A percentile compares a stretch with the other conserved stretches of the same genome.
Conservation (phyloP, 2,329 filamentous ascomycete genomes). For the Colletotrichum zoysiae region DNA sequence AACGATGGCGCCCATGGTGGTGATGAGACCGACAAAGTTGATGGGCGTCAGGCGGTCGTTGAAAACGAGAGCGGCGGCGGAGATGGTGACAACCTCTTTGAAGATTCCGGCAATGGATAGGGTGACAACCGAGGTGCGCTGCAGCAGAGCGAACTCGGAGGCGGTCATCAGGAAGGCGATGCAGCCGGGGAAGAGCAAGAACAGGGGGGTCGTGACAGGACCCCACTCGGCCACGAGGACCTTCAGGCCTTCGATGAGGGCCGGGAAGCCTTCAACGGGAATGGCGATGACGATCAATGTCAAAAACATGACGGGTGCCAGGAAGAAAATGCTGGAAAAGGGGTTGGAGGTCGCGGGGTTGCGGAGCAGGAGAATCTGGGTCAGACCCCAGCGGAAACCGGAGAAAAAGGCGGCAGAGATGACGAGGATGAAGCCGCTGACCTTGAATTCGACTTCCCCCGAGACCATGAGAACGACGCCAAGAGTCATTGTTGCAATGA, state of each 20-base stretch:
- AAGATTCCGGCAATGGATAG: constrained; percentile 98
- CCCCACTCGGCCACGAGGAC: constrained; percentile 78
- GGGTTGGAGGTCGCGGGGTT: constrained; percentile 97
- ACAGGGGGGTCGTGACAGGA: constrained; percentile 71
- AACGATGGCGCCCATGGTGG: constrained; percentile 88
- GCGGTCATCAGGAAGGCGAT: constrained; percentile 98
- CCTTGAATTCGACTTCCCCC: constrained; percentile 90
- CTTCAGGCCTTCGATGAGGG: constrained; percentile 75
- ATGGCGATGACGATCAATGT: constrained; percentile 84
- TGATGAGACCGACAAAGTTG: constrained; percentile 88
- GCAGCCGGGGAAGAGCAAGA: constrained; percentile 89
- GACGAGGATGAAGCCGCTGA: constrained; percentile 89
- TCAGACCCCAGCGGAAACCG: constrained; percentile 98
- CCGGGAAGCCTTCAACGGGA: constrained; percentile 83
- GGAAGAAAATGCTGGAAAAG: constrained; percentile 96
- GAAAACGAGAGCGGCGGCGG: constrained; percentile 87
- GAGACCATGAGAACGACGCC: constrained; percentile 99
- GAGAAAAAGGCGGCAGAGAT: constrained; percentile 96
- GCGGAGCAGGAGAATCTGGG: constrained; percentile 92
- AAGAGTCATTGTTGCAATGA: constrained; percentile 91
- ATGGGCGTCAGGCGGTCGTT: constrained; percentile 87
- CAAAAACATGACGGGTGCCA: constrained; percentile 97
- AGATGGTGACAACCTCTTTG: constrained; percentile 98
- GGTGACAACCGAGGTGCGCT: constrained; percentile 95
- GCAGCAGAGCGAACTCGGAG: constrained; percentile 93